Evolutionary conservation across 2,329 filamentous ascomycete species (phyloP).

Genomic region (Ophiosphaerella narmari): DNA sequence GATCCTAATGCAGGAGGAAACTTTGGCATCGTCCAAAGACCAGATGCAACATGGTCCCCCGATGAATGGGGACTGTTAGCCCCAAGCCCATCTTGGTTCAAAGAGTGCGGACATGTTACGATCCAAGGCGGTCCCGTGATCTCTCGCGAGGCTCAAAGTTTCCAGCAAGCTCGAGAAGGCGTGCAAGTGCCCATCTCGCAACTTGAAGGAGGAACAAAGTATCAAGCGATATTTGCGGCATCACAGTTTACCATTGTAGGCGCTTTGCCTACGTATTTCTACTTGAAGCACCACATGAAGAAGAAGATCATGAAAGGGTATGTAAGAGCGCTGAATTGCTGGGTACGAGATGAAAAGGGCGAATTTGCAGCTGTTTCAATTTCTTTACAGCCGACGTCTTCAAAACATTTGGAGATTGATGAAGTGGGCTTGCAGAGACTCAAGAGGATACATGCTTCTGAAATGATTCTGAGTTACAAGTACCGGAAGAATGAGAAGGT

Average conservation of each 20-base stretch:
- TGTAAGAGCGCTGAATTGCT: neutral
- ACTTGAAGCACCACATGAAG: neutral
- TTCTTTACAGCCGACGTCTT: neutral
- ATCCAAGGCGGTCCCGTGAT: neutral
- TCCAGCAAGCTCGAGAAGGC: neutral
- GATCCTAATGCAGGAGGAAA: neutral
- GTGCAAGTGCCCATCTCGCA: neutral
- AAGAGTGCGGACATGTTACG: neutral
- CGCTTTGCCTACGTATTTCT: slow-evolving; percentile 3
- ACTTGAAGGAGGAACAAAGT: neutral
- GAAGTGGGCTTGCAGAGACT: neutral
- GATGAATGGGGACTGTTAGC: slow-evolving; percentile 9
- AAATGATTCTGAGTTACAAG: neutral
- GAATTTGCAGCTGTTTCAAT: neutral
- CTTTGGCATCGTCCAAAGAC: neutral
- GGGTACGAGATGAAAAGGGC: neutral
- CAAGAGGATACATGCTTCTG: neutral
- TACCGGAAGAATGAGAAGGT: neutral
- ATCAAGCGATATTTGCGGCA: neutral
- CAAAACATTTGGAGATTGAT: neutral
- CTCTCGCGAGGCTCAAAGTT: neutral
- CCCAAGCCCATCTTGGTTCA: slow-evolving; percentile 9
- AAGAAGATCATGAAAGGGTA: neutral
- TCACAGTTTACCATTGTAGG: neutral
- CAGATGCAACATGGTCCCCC: neutral